These are phyloP conservation scores for Huntiella omanensis DNA, from an alignment of 2,329 filamentous ascomycete species.

Conservation along the genomic window DNA sequence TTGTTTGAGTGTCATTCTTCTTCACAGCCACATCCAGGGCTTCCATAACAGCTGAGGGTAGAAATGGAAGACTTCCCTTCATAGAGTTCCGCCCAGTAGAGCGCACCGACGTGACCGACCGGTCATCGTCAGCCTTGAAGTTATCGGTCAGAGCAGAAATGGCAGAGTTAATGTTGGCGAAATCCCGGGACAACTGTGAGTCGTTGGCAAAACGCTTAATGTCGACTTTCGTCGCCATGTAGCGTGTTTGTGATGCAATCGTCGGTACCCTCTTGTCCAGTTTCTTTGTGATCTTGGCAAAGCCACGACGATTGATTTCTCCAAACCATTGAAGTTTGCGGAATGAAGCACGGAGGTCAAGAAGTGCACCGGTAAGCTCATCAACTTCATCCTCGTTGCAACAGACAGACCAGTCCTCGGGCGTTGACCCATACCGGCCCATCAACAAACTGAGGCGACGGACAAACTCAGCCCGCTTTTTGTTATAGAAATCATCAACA, in stretches of 20 bases:
- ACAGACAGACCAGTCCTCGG: slow-evolving; percentile 43
- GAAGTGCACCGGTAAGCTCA: slow-evolving; percentile 73
- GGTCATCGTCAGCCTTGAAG: slow-evolving; percentile 44
- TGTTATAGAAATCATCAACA: slow-evolving; percentile 93
- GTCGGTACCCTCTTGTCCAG: slow-evolving; percentile 81
- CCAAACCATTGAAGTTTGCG: slow-evolving; percentile 95
- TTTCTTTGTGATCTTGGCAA: slow-evolving; percentile 98
- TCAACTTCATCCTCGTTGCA: slow-evolving; percentile 80
- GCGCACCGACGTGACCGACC: slow-evolving; percentile 52
- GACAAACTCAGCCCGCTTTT: slow-evolving; percentile 71
- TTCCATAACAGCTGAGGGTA: slow-evolving; percentile 46
- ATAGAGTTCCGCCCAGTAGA: slow-evolving; percentile 63
- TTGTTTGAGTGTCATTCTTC: slow-evolving; percentile 37
- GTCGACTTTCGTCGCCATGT: slow-evolving; percentile 80
- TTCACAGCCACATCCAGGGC: slow-evolving; percentile 53
- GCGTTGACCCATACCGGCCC: slow-evolving; percentile 63
- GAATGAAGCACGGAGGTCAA: slow-evolving; percentile 73
- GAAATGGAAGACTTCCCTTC: slow-evolving; percentile 52
- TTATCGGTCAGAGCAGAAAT: slow-evolving; percentile 60
- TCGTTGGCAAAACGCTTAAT: slow-evolving; percentile 73
- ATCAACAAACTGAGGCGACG: slow-evolving; percentile 72
- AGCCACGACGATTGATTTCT: slow-evolving; percentile 86
- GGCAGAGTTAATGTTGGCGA: slow-evolving; percentile 69
- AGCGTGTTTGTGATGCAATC: slow-evolving; percentile 61
- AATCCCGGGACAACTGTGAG: slow-evolving; percentile 27